Conservation (phyloP, 2,329 filamentous ascomycete genomes). For the Colletotrichum lini region DNA sequence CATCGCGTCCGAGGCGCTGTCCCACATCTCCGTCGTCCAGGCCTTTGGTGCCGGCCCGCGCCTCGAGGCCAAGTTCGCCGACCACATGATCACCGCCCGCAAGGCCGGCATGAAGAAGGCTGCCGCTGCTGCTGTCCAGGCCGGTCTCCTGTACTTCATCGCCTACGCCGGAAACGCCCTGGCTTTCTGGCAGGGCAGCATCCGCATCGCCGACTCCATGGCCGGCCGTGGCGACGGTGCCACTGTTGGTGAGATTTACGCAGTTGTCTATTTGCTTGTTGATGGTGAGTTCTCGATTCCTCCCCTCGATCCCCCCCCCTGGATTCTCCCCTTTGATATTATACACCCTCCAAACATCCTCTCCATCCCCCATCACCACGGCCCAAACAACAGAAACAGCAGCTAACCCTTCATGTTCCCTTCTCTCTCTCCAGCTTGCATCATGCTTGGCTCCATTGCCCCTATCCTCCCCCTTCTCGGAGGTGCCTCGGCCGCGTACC, state of each 20-base stretch:
- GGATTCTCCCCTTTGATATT: too few relatives aligned
- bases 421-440: conserved; percentile 57
- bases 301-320: too few relatives aligned
- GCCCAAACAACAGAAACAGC: conserved; percentile 26
- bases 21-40: conserved; percentile 73
- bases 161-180: conserved; percentile 75
- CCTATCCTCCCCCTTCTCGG: conserved; percentile 72
- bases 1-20: conserved; percentile 74
- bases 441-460: conserved; percentile 71
- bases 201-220: conserved; percentile 49
- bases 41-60: conserved; percentile 73
- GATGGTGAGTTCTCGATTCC: conserved; percentile 54
- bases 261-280: conserved; percentile 68
- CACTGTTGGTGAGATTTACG: conserved; percentile 64
- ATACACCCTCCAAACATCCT: too few relatives aligned
- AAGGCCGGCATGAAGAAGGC: conserved; percentile 70
- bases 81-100: conserved; percentile 61
- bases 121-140: conserved; percentile 67
- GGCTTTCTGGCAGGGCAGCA: conserved; percentile 77
- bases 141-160: conserved; percentile 76
- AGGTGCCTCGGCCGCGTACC: conserved; percentile 67
- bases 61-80: conserved; percentile 67
- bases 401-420: conserved; percentile 30
- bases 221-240: conserved; percentile 53
- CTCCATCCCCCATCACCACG: too few relatives aligned